phyloP scores from a whole-genome alignment of 2,329 filamentous ascomycete genomes.

The Paraphoma chrysanthemicola region DNA sequence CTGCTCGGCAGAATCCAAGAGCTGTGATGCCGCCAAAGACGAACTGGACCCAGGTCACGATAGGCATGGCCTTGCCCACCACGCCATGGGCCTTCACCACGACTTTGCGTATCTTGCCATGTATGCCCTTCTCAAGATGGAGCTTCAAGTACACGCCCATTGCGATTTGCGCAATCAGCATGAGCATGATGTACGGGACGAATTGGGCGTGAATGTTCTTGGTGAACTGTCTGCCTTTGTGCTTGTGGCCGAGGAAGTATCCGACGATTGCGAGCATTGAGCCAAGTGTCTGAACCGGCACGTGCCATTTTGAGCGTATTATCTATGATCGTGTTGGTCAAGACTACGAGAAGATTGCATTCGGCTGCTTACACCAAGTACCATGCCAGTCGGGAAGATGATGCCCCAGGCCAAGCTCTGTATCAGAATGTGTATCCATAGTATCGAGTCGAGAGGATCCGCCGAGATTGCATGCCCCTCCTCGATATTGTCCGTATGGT shows the following conservation, averaged over 20 bases:
- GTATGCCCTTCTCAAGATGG: slow-evolving; percentile 84
- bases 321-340: slow-evolving; percentile 64
- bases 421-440: slow-evolving; percentile 94
- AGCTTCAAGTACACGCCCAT: slow-evolving; percentile 88
- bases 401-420: slow-evolving; percentile 89
- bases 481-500: slow-evolving; percentile 48
- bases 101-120: slow-evolving; percentile 76
- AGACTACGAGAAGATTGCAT: neutral
- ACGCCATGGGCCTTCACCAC: slow-evolving; percentile 79
- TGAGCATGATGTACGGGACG: slow-evolving; percentile 79
- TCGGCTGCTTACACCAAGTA: slow-evolving; percentile 74
- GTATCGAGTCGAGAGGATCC: slow-evolving; percentile 68
- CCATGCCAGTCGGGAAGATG: slow-evolving; percentile 94
- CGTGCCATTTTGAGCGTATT: slow-evolving; percentile 89
- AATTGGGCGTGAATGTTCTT: slow-evolving; percentile 76
- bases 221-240: slow-evolving; percentile 86
- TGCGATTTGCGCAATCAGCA: slow-evolving; percentile 77
- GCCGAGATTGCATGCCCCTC: slow-evolving; percentile 47
- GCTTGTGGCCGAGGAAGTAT: slow-evolving; percentile 89
- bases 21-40: slow-evolving; percentile 93
- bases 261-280: slow-evolving; percentile 79
- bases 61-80: slow-evolving; percentile 84
- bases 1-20: slow-evolving; percentile 89
- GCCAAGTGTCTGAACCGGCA: slow-evolving; percentile 81
- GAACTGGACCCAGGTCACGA: slow-evolving; percentile 92